Conservation (phyloP, 495 filamentous ascomycete species). For the Massariosphaeria phaeospora region DNA sequence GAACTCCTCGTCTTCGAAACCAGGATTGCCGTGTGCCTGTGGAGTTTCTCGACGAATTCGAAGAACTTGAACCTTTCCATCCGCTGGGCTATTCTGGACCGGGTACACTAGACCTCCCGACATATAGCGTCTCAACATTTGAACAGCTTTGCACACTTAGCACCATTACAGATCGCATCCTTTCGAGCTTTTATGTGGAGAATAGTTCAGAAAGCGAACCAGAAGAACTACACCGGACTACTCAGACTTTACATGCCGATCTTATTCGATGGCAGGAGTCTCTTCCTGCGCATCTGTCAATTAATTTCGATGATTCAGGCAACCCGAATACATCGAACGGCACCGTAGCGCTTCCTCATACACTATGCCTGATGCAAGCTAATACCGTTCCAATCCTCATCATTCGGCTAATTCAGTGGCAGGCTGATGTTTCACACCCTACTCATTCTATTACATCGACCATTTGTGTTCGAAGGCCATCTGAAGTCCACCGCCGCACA, state of each 20-base stretch:
- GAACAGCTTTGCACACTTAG: not conserved
- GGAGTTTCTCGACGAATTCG: not conserved
- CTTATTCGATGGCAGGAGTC: not conserved
- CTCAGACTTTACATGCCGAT: not conserved
- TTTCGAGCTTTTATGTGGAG: not conserved
- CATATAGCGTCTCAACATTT: not conserved
- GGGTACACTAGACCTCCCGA: not conserved
- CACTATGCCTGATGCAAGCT: not conserved
- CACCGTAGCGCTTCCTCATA: not conserved
- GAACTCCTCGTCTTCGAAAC: not conserved
- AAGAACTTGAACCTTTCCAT: not conserved
- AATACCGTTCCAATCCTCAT: not conserved
- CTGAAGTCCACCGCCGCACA: not conserved
- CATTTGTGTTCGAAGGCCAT: not conserved
- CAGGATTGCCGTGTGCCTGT: not conserved
- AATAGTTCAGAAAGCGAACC: not conserved
- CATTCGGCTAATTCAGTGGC: not conserved
- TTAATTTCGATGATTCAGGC: not conserved
- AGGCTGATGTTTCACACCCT: not conserved
- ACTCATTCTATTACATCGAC: not conserved
- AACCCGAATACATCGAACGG: too few relatives aligned
- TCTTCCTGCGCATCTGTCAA: not conserved
- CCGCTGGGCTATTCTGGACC: not conserved
- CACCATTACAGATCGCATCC: not conserved
- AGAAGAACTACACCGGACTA: not conserved